Percentiles rank a stretch among this genome's conserved stretches.
Conservation (phyloP, 2,329 filamentous ascomycete genomes). For the Aspergillus sp. region DNA sequence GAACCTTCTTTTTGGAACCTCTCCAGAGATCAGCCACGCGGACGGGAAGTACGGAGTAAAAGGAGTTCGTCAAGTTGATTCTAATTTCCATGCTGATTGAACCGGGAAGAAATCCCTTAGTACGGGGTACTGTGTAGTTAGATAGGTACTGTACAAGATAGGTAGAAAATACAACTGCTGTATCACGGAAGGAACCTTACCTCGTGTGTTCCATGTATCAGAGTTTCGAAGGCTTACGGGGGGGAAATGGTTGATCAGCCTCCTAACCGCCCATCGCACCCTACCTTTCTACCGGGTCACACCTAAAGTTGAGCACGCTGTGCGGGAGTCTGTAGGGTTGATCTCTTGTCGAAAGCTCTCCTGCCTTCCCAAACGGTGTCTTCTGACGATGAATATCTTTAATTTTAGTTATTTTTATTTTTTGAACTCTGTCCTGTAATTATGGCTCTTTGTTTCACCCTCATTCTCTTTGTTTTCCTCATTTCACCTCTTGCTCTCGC, state of each 20-base stretch:
- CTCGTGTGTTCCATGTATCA: not conserved
- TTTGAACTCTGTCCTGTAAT: not conserved
- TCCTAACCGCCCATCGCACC: not conserved
- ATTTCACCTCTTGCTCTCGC: too few species aligned
- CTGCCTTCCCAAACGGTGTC: not conserved
- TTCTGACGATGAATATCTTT: not conserved
- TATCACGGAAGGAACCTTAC: too few species aligned
- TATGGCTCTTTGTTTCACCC: not conserved
- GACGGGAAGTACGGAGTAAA: not conserved
- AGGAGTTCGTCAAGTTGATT: not conserved
- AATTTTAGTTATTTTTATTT: not conserved
- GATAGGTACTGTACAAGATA: too few species aligned
- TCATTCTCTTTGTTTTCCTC: too few species aligned
- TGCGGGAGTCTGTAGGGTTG: not conserved
- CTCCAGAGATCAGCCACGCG: slow-evolving; percentile 1
- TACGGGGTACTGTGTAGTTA: too few species aligned
- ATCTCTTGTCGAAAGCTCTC: not conserved
- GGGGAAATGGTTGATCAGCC: not conserved
- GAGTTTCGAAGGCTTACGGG: not conserved
- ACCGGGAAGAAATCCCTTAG: not conserved
- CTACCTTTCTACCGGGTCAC: not conserved
- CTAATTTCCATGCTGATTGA: not conserved
- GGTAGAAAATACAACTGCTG: too few species aligned
- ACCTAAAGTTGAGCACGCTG: not conserved
- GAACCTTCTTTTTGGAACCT: not conserved